phyloP scores from a whole-genome alignment of 2,329 filamentous ascomycete species.

The Hysterium pulicare region DNA sequence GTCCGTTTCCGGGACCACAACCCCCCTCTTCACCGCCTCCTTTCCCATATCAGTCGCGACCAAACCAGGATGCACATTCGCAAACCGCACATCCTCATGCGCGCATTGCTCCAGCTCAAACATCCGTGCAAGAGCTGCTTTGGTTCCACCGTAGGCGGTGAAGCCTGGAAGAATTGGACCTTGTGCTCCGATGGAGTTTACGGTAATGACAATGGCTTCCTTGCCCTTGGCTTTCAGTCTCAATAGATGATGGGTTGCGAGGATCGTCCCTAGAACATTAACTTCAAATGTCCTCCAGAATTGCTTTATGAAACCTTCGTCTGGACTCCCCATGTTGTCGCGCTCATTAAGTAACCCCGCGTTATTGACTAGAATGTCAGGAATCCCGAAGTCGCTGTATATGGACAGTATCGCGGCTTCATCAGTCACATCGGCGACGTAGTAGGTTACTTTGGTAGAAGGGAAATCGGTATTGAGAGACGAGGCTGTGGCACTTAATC shows the following conservation, averaged over 20 bases:
- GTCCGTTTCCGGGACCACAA: background rate
- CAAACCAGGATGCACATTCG: conserved; percentile 37
- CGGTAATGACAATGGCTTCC: background rate
- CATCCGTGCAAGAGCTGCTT: conserved; percentile 29
- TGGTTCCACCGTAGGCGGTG: conserved; percentile 24
- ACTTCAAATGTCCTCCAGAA: conserved; percentile 1
- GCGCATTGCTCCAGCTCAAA: conserved; percentile 32
- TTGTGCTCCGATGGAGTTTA: background rate
- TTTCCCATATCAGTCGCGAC: conserved; percentile 28
- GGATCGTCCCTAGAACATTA: background rate
- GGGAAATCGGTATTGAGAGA: background rate
- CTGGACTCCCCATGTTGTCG: background rate
- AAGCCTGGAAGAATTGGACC: background rate
- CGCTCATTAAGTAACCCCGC: background rate
- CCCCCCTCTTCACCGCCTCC: background rate
- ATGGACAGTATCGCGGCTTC: background rate
- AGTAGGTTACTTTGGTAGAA: background rate
- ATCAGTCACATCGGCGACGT: background rate
- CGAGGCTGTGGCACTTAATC: background rate
- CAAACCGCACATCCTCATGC: conserved; percentile 30
- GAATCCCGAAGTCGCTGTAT: background rate
- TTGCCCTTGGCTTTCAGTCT: background rate
- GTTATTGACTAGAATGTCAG: background rate
- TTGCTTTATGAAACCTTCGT: background rate
- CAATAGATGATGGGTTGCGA: background rate